A percentile compares a stretch with the other conserved stretches of the same genome.
phyloP scores from a whole-genome alignment of 257 asterid species.

The Ophiorrhiza pumila region DNA sequence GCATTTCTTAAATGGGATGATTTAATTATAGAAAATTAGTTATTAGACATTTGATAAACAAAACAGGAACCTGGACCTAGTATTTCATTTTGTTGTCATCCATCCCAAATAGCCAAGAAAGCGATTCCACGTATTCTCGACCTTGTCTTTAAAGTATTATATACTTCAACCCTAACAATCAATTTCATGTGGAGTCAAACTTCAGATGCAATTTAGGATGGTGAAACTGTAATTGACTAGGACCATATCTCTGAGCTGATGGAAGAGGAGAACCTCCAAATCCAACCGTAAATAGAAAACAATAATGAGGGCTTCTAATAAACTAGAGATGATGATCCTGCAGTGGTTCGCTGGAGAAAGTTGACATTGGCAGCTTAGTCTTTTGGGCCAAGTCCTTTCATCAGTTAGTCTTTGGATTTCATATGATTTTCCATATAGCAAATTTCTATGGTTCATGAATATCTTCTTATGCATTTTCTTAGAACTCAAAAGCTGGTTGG shows the following conservation, averaged over 20 bases:
- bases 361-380: neutral
- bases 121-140: neutral
- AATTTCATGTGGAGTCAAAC: neutral
- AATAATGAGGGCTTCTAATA: neutral
- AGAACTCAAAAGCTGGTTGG: too few relatives aligned
- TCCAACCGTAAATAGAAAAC: neutral
- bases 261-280: neutral
- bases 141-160: neutral
- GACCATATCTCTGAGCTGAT: neutral
- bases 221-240: neutral
- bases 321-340: neutral
- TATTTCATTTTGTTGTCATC: neutral
- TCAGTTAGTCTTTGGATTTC: neutral
- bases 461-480: too few relatives aligned
- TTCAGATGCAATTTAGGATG: neutral
- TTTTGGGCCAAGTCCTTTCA: neutral
- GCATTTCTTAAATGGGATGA: neutral
- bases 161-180: neutral
- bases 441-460: neutral
- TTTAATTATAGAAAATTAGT: neutral
- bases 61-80: neutral
- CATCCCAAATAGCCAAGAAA: neutral
- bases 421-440: neutral
- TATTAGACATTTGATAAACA: neutral
- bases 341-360: neutral